Evolutionary conservation across 306 rosid genomes (phyloP).

Genomic region (Cucurbita pepo): DNA sequence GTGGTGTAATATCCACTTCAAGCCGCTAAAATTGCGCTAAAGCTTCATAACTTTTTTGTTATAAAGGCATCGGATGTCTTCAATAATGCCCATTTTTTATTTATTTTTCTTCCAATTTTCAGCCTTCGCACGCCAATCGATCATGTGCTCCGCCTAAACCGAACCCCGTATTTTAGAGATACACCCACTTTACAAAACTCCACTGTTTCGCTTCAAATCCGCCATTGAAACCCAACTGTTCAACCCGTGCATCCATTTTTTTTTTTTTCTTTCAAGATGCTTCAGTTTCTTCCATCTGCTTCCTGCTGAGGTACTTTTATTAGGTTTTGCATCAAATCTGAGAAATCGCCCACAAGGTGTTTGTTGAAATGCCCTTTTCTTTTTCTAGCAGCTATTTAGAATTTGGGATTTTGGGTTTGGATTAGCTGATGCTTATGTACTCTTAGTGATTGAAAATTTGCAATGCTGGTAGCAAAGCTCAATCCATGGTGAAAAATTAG

Average conservation of each 20-base stretch:
- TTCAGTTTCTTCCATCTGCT: neutral
- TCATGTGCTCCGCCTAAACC: conserved; percentile 1
- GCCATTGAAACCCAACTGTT: neutral
- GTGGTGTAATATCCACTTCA: neutral
- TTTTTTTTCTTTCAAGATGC: neutral
- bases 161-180: neutral
- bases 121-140: neutral
- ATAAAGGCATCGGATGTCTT: neutral
- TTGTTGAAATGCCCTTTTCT: neutral
- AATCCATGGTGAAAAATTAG: neutral
- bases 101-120: neutral
- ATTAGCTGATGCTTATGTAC: neutral
- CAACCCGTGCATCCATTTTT: neutral
- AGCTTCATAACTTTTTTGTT: neutral
- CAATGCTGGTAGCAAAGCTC: neutral
- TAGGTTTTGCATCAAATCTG: neutral
- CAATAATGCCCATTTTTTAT: neutral
- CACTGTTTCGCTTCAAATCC: neutral
- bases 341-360: neutral
- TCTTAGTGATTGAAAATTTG: neutral
- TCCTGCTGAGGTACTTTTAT: neutral
- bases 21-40: conserved; percentile 1
- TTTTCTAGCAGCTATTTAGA: neutral
- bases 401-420: neutral
- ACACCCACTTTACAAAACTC: neutral